Evolutionary conservation across 257 asterid species (phyloP).

Genomic region (Plantago elongata): DNA sequence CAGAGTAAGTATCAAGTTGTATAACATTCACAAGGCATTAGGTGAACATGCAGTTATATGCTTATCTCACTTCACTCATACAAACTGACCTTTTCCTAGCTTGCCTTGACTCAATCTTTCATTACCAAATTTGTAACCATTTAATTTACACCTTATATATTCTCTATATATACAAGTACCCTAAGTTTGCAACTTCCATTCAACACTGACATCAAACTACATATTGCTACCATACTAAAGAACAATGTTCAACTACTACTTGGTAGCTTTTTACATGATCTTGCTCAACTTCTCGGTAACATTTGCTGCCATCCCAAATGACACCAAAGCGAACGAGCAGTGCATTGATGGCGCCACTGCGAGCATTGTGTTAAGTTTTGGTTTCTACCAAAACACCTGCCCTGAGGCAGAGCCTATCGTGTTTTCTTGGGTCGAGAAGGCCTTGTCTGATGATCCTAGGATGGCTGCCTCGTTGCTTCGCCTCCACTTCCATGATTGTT

Average conservation of each 20-base stretch:
- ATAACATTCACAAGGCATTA: conserved; percentile 50
- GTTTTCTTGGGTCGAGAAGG: conserved; percentile 70
- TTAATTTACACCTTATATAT: background rate
- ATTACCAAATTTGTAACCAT: background rate
- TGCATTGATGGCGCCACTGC: conserved; percentile 40
- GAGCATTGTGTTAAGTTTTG: conserved; percentile 43
- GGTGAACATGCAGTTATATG: conserved; percentile 45
- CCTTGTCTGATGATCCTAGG: conserved; percentile 65
- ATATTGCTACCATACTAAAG: background rate
- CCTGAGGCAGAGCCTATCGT: conserved; percentile 72
- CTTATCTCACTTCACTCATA: conserved; percentile 11
- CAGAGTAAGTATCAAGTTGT: background rate
- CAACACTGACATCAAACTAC: background rate
- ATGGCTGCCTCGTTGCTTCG: conserved; percentile 94
- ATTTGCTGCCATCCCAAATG: conserved; percentile 6
- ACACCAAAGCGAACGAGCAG: conserved; percentile 22
- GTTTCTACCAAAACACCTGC: conserved; percentile 51
- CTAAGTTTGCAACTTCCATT: background rate
- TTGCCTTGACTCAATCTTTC: conserved; percentile 35
- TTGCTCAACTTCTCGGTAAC: conserved; percentile 27
- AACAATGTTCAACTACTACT: conserved; percentile 30
- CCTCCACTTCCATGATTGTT: conserved; percentile 87
- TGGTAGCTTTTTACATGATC: conserved; percentile 28
- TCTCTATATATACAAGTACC: conserved; percentile 25
- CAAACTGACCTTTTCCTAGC: conserved; percentile 41